Evolutionary conservation across 2,329 filamentous ascomycete species (phyloP).

Genomic region (Epichloe hybrida): DNA sequence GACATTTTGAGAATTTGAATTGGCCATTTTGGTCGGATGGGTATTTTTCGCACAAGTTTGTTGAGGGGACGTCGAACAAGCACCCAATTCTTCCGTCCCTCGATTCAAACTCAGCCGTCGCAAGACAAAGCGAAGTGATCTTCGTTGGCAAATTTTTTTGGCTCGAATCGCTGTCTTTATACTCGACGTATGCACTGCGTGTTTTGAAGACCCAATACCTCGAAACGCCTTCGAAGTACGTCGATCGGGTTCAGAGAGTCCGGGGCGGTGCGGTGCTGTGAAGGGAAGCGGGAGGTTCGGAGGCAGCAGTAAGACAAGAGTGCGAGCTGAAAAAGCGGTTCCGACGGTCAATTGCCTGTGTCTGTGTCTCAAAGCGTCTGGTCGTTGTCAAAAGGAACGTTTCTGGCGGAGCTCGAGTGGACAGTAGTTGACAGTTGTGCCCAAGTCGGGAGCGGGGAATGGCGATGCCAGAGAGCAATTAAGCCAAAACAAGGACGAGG

Average conservation of each 20-base stretch:
- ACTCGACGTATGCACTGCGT: neutral
- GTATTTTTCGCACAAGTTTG: neutral
- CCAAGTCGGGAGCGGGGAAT: conserved; percentile 2
- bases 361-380: neutral
- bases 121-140: too few relatives aligned
- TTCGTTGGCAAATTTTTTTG: too few relatives aligned
- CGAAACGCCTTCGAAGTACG: neutral
- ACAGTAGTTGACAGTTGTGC: neutral
- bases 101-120: too few relatives aligned
- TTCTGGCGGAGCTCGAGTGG: neutral
- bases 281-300: neutral
- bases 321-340: neutral
- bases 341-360: neutral
- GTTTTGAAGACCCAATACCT: neutral
- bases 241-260: neutral
- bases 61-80: neutral
- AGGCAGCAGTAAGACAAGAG: neutral
- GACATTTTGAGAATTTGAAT: conserved; percentile 37
- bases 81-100: too few relatives aligned
- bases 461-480: neutral
- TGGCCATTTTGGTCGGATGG: conserved; percentile 24
- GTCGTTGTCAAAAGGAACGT: neutral
- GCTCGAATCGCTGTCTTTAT: neutral
- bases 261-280: neutral
- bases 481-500: neutral